phyloP scores from a whole-genome alignment of 345 rosid genomes.

The Excoecaria agallocha region DNA sequence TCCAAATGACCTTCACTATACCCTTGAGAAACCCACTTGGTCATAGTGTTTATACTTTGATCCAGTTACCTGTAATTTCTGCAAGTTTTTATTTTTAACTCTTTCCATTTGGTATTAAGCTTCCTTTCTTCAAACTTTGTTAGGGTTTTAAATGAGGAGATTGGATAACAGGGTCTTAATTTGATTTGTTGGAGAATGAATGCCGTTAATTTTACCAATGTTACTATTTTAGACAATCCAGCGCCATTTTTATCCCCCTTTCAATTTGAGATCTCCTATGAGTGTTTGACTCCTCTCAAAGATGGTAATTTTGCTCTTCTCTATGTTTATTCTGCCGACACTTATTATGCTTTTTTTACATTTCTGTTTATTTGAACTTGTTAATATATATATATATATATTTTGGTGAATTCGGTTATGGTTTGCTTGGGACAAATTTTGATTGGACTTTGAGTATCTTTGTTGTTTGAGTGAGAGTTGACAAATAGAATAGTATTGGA shows the following conservation, averaged over 20 bases:
- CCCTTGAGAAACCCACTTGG: background rate
- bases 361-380: background rate
- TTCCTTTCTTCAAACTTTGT: background rate
- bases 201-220: slow-evolving; percentile 89
- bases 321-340: background rate
- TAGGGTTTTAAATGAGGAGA: slow-evolving; percentile 9
- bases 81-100: background rate
- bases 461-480: background rate
- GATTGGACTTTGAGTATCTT: background rate
- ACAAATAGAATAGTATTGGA: background rate
- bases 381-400: no score
- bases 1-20: background rate
- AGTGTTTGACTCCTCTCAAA: slow-evolving; percentile 89
- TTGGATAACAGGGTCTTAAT: slow-evolving; percentile 5
- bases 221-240: slow-evolving; percentile 82
- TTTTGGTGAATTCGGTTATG: background rate
- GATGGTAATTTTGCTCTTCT: slow-evolving; percentile 53
- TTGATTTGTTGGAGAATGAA: slow-evolving; percentile 48
- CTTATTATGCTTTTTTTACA: background rate
- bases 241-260: slow-evolving; percentile 81
- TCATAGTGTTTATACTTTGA: background rate
- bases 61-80: background rate
- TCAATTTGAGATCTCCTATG: slow-evolving; percentile 98
- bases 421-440: background rate
- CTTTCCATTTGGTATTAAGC: background rate